Conservation (phyloP, 2,329 filamentous ascomycete species). For the Scedosporium apiospermum region DNA sequence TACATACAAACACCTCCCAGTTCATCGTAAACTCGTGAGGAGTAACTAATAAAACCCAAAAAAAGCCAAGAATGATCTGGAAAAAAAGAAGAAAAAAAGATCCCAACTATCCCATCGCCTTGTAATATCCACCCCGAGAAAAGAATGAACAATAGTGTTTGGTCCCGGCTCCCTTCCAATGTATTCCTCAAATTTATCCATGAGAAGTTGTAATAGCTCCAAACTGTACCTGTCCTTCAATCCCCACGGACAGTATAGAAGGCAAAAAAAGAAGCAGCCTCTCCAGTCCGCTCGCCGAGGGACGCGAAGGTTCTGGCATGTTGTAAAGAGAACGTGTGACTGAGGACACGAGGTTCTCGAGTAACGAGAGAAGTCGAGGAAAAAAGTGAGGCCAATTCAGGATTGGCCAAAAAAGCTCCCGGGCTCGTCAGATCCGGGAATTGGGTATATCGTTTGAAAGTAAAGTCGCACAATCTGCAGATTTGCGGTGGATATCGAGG, state of each 20-base stretch:
- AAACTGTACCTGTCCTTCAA: not conserved
- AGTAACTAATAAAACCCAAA: slow-evolving; percentile 2
- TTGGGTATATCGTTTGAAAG: slow-evolving; percentile 4
- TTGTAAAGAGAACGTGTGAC: not conserved
- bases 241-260: not conserved
- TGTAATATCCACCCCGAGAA: not conserved
- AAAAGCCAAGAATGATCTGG: slow-evolving; percentile 1
- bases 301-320: not conserved
- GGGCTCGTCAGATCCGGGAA: slow-evolving; percentile 2
- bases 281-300: not conserved
- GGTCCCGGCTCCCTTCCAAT: not conserved
- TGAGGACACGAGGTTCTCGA: not conserved
- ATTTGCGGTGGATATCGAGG: not conserved
- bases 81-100: slow-evolving; percentile 5
- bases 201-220: not conserved
- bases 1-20: not conserved
- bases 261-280: not conserved
- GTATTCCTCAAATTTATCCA: slow-evolving; percentile 1
- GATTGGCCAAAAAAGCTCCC: not conserved
- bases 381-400: not conserved
- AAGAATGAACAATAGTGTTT: not conserved
- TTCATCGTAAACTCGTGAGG: not conserved
- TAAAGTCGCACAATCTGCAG: not conserved
- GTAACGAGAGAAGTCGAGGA: slow-evolving; percentile 6
- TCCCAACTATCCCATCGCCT: slow-evolving; percentile 1